These are phyloP conservation scores for Didymella arachidicola DNA, from an alignment of 2,329 filamentous ascomycete genomes.

Conservation along the genomic window DNA sequence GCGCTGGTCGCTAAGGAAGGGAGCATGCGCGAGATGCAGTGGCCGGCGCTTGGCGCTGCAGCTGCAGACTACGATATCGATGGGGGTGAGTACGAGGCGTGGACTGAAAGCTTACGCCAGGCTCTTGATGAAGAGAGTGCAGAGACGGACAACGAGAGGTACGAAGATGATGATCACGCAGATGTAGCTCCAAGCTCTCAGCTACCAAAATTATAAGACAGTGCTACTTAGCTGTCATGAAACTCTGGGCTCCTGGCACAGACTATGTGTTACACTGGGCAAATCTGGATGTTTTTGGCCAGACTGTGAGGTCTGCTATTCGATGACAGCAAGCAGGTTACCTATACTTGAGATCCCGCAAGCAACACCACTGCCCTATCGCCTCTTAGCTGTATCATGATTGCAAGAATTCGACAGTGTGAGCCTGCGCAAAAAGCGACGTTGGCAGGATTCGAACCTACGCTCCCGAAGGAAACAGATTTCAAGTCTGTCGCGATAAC, in stretches of 20 bases:
- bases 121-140: conserved; percentile 33
- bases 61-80: conserved; percentile 14
- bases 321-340: no score
- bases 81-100: conserved; percentile 34
- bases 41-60: conserved; percentile 26
- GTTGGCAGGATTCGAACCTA: conserved; percentile 48
- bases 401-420: neutral
- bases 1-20: conserved; percentile 36
- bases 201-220: no score
- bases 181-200: neutral
- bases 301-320: no score
- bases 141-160: conserved; percentile 1
- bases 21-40: conserved; percentile 4
- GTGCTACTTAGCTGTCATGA: no score
- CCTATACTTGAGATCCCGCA: no score
- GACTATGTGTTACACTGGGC: no score
- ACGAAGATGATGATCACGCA: neutral
- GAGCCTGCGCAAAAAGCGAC: conserved; percentile 29
- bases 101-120: conserved; percentile 32
- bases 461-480: conserved; percentile 50
- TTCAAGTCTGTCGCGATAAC: conserved; percentile 52
- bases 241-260: no score
- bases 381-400: no score
- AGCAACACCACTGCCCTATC: neutral
- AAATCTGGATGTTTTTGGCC: no score